phyloP scores from a whole-genome alignment of 176 grass and related monocot species.

The Raddia distichophylla region DNA sequence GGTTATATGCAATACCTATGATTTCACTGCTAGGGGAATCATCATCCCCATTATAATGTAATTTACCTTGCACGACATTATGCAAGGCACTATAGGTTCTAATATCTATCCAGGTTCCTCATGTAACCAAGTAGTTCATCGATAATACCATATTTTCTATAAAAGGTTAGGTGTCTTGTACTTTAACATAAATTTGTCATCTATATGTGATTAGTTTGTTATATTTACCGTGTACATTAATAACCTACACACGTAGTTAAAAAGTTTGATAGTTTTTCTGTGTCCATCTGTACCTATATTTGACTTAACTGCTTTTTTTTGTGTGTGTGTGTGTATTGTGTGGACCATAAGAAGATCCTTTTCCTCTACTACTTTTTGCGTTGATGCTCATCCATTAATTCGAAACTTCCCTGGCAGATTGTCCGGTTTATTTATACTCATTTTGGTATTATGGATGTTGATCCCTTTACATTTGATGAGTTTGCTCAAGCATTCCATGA shows the following conservation, averaged over 20 bases:
- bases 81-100: background rate
- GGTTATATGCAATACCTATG: constrained; percentile 48
- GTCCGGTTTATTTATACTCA: constrained; percentile 70
- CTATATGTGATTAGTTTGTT: constrained; percentile 2
- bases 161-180: background rate
- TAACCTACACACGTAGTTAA: background rate
- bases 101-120: constrained; percentile 29
- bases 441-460: constrained; percentile 64
- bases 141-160: background rate
- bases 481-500: constrained; percentile 93
- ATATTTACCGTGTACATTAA: constrained; percentile 15
- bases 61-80: constrained; percentile 11
- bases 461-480: constrained; percentile 87
- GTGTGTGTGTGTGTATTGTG: background rate
- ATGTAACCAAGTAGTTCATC: background rate
- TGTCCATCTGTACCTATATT: background rate
- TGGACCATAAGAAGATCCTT: background rate
- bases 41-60: constrained; percentile 8
- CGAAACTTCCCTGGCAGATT: constrained; percentile 58
- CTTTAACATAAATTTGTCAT: constrained; percentile 6
- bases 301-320: background rate
- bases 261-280: background rate
- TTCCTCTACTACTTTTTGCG: constrained; percentile 19
- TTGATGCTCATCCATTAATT: constrained; percentile 37
- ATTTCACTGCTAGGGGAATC: background rate